These are phyloP conservation scores for Hanseniaspora jakobsenii DNA, from an alignment of 805 yeast species.

Conservation along the genomic window DNA sequence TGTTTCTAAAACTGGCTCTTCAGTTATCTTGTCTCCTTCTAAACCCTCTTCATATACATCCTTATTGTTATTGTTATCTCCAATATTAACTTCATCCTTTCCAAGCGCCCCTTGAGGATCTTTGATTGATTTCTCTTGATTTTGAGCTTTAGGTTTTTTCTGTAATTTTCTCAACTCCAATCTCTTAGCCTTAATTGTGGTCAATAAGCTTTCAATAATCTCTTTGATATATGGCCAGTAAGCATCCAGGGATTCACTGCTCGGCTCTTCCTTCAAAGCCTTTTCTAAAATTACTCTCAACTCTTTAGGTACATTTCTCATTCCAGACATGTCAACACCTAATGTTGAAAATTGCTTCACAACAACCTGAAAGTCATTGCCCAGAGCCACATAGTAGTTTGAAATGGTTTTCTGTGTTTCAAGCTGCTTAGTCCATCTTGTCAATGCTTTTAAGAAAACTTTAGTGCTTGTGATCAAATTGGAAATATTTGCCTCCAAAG, in stretches of 20 bases:
- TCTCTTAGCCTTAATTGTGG: slow-evolving; percentile 72
- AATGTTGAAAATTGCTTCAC: slow-evolving; percentile 65
- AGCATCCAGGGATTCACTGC: slow-evolving; percentile 66
- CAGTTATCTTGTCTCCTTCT: no score
- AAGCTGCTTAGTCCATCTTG: slow-evolving; percentile 78
- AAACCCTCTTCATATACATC: no score
- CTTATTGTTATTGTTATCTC: no score
- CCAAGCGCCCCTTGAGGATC: not conserved
- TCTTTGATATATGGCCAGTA: slow-evolving; percentile 77
- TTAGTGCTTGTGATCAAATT: slow-evolving; percentile 77
- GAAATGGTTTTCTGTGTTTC: slow-evolving; percentile 77
- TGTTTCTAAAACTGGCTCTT: no score
- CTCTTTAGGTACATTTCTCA: slow-evolving; percentile 83
- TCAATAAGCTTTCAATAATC: slow-evolving; percentile 68
- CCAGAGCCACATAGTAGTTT: slow-evolving; percentile 79
- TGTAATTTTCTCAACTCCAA: slow-evolving; percentile 28
- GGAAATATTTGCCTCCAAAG: slow-evolving; percentile 69
- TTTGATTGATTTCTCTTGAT: not conserved
- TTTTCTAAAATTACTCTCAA: slow-evolving; percentile 70
- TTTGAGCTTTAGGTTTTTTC: not conserved
- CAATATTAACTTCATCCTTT: not conserved
- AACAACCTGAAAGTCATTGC: slow-evolving; percentile 84
- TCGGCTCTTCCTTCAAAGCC: slow-evolving; percentile 73
- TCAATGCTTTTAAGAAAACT: slow-evolving; percentile 69
- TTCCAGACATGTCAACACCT: slow-evolving; percentile 68